A percentile compares a stretch with the other conserved stretches of the same genome.
Conservation (phyloP, 1,284 basidiomycete genomes). For the Trichosporon inkin region DNA sequence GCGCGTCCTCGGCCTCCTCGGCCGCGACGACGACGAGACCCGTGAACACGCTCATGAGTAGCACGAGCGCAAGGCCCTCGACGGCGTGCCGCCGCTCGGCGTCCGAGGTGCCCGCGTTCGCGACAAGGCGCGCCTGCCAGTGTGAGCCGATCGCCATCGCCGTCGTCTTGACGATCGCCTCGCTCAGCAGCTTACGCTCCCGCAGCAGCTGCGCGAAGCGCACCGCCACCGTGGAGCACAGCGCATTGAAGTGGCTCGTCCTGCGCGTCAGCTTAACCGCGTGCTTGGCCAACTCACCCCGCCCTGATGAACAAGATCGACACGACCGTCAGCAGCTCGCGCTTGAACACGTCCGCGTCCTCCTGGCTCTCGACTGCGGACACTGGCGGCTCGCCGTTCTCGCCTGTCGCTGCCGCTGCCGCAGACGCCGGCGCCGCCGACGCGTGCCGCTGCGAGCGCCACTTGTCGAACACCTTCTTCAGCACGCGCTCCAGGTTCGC, state of each 20-base stretch:
- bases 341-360: slow-evolving; percentile 63
- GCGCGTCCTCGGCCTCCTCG: slow-evolving; percentile 52
- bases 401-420: slow-evolving; percentile 24
- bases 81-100: slow-evolving; percentile 40
- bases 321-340: slow-evolving; percentile 64
- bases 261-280: slow-evolving; percentile 34
- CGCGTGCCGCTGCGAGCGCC: slow-evolving; percentile 35
- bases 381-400: slow-evolving; percentile 26
- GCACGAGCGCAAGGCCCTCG: slow-evolving; percentile 67
- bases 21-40: slow-evolving; percentile 66
- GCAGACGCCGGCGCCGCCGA: slow-evolving; percentile 37
- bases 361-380: slow-evolving; percentile 31
- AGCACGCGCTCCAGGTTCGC: slow-evolving; percentile 76
- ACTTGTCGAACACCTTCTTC: slow-evolving; percentile 60
- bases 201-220: slow-evolving; percentile 55
- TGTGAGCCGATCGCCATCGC: slow-evolving; percentile 70
- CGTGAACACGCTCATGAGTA: slow-evolving; percentile 68
- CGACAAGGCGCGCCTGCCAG: slow-evolving; percentile 69
- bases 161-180: slow-evolving; percentile 70
- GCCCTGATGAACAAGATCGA: slow-evolving; percentile 42
- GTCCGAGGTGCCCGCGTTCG: slow-evolving; percentile 37
- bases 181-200: slow-evolving; percentile 66
- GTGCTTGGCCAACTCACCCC: slow-evolving; percentile 46
- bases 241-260: slow-evolving; percentile 25
- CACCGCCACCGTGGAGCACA: slow-evolving; percentile 23